Evolutionary conservation across 225 moss, liverwort and hornwort species (phyloP).

Genomic region (Bryoerythrophyllum caledonicum): DNA sequence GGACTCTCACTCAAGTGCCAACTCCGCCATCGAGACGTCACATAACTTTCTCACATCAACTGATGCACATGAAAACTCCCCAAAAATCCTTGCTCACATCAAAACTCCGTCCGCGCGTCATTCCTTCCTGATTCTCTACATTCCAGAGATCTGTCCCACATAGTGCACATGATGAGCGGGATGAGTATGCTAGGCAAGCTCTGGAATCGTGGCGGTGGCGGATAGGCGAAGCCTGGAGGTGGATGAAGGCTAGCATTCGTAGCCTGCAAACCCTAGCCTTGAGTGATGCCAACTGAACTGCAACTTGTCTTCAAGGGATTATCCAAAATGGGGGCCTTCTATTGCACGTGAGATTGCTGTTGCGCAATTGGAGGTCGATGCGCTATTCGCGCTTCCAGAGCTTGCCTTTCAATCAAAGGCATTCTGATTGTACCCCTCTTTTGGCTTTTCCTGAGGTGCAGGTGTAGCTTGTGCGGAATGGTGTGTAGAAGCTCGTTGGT

Average conservation of each 20-base stretch:
- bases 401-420: not conserved
- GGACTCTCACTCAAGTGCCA: constrained; percentile 20
- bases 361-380: not conserved
- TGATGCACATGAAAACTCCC: not conserved
- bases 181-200: not conserved
- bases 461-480: not conserved
- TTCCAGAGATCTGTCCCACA: not conserved
- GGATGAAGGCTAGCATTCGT: constrained; percentile 49
- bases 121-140: not conserved
- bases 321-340: not conserved
- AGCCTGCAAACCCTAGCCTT: constrained; percentile 34
- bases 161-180: not conserved
- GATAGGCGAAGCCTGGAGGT: not conserved
- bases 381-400: constrained; percentile 3
- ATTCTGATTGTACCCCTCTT: not conserved
- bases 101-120: not conserved
- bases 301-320: not conserved
- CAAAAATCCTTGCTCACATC: not conserved
- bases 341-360: constrained; percentile 9
- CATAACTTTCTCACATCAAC: not conserved
- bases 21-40: not conserved
- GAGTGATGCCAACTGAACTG: no score
- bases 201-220: not conserved
- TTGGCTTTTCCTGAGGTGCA: not conserved
- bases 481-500: not conserved